phyloP scores from a whole-genome alignment of 148 eudicot species.

The Cornus suecica region DNA sequence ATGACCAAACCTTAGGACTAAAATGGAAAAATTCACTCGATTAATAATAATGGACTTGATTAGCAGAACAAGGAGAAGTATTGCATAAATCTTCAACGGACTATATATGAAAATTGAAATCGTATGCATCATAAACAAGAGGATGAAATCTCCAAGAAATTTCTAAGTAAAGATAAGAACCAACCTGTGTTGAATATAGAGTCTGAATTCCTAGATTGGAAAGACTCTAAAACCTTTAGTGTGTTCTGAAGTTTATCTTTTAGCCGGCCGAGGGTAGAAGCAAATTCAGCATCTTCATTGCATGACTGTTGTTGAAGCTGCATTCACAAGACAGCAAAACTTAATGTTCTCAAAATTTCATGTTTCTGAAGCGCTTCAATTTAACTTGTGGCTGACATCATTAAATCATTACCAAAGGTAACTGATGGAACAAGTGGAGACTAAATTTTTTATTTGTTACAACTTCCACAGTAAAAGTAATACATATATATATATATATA shows the following conservation, averaged over 20 bases:
- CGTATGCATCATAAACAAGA: not conserved
- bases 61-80: not conserved
- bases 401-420: not conserved
- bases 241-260: conserved; percentile 57
- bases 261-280: conserved; percentile 45
- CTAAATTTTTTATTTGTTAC: not conserved
- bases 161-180: conserved; percentile 1
- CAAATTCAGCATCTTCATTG: conserved; percentile 61
- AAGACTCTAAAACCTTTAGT: conserved; percentile 50
- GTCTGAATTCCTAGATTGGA: conserved; percentile 78
- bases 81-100: not conserved
- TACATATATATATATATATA: too few relatives aligned
- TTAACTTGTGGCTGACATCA: not conserved
- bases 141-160: not conserved
- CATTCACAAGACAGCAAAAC: conserved; percentile 13
- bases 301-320: conserved; percentile 68
- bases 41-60: too few relatives aligned
- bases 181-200: conserved; percentile 87
- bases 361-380: not conserved
- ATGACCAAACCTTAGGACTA: too few relatives aligned
- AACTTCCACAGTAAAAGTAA: not conserved
- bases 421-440: not conserved
- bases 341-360: not conserved
- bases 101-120: not conserved
- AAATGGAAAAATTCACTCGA: too few relatives aligned